phyloP scores from a whole-genome alignment of 441 rosid species.

The Brassica balearica region DNA sequence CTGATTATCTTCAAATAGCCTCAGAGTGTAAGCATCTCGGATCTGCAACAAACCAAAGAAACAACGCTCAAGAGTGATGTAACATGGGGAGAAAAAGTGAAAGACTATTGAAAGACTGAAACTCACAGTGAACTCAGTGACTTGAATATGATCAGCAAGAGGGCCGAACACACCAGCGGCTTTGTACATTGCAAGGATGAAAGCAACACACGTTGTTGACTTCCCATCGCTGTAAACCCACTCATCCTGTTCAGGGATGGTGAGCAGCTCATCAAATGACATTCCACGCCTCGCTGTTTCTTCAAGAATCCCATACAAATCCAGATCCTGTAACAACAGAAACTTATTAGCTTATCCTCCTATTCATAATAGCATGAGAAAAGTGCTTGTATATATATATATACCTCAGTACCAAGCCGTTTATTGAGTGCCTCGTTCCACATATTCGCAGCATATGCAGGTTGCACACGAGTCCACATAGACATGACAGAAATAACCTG shows the following conservation, averaged over 20 bases:
- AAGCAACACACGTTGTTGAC: constrained; percentile 92
- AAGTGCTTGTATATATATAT: neutral
- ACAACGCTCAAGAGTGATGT: too few relatives aligned
- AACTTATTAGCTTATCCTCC: neutral
- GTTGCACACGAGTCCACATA: constrained; percentile 96
- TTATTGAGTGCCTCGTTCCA: constrained; percentile 98
- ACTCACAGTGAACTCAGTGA: constrained; percentile 81
- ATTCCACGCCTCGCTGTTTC: constrained; percentile 84
- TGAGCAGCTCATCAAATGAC: constrained; percentile 80
- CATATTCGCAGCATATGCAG: constrained; percentile 96
- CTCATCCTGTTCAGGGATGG: constrained; percentile 89
- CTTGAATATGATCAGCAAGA: constrained; percentile 74
- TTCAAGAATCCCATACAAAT: constrained; percentile 69
- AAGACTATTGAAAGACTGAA: neutral
- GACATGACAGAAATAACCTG: constrained; percentile 85
- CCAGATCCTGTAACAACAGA: constrained; percentile 61
- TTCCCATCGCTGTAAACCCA: constrained; percentile 97
- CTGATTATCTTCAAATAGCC: constrained; percentile 70
- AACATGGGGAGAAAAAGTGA: neutral
- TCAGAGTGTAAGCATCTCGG: constrained; percentile 86
- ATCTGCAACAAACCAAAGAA: constrained; percentile 49
- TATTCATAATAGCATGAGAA: neutral
- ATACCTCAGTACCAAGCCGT: constrained; percentile 91
- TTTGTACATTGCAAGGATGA: constrained; percentile 90
- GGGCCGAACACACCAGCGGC: constrained; percentile 87